A percentile compares a stretch with the other conserved stretches of the same genome.
Conservation (phyloP, 2,329 filamentous ascomycete genomes). For the Juglanconis oblonga region DNA sequence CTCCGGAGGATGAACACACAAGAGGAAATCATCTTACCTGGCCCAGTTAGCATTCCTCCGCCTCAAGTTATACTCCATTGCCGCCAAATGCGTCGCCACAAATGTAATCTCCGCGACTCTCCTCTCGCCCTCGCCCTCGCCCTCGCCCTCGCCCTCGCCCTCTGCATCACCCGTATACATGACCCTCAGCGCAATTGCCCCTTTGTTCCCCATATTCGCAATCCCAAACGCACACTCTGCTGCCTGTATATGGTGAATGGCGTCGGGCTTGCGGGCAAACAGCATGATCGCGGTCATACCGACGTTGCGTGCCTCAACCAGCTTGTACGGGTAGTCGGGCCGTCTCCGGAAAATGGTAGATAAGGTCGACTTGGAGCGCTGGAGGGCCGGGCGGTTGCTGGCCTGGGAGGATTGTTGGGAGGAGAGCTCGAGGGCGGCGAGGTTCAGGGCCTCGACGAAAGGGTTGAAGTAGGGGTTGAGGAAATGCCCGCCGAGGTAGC, state of each 20-base stretch:
- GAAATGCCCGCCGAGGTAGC: conserved; percentile 82
- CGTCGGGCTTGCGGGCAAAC: conserved; percentile 65
- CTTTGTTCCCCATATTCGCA: conserved; percentile 92
- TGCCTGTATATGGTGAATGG: conserved; percentile 66
- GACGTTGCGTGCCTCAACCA: conserved; percentile 69
- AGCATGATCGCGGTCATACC: conserved; percentile 90
- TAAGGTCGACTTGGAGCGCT: conserved; percentile 18
- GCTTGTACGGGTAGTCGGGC: conserved; percentile 56
- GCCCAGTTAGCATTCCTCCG: conserved; percentile 86
- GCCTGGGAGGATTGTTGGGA: conserved; percentile 5
- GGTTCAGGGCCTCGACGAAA: conserved; percentile 68
- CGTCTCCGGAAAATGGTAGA: conserved; percentile 18
- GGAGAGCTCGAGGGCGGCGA: conserved; percentile 53
- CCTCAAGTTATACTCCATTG: conserved; percentile 76
- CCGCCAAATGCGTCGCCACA: conserved; percentile 81
- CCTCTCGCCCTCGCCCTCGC: conserved; percentile 21
- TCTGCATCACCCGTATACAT: conserved; percentile 45
- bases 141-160: conserved; percentile 28
- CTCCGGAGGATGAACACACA: neutral
- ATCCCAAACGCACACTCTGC: conserved; percentile 82
- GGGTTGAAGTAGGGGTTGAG: conserved; percentile 72
- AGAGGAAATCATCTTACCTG: conserved; percentile 49
- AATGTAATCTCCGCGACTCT: conserved; percentile 70
- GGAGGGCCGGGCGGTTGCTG: neutral
- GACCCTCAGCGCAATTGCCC: conserved; percentile 77